Conservation (phyloP, 208 protist genomes). For the Trypanosomatidae sp. region DNA sequence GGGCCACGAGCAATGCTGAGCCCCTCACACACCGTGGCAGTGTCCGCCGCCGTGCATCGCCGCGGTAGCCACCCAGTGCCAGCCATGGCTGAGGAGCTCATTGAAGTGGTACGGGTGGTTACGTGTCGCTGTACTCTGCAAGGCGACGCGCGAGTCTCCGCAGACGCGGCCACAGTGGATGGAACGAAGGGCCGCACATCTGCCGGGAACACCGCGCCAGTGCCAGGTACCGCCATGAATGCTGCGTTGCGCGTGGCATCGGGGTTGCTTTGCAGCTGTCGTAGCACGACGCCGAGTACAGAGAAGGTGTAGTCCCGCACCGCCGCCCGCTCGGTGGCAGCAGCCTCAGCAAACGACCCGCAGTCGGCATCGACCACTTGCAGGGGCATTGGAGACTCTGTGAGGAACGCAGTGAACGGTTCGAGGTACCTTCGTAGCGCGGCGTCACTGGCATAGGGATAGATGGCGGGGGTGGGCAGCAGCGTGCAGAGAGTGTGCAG, state of each 20-base stretch:
- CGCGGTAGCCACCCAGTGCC: slow-evolving; percentile 19
- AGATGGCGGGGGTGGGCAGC: slow-evolving; percentile 61
- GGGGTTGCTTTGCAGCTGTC: slow-evolving; percentile 81
- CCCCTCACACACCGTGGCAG: slow-evolving; percentile 48
- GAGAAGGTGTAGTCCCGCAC: slow-evolving; percentile 35
- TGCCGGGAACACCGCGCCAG: slow-evolving; percentile 48
- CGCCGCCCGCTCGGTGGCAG: slow-evolving; percentile 22
- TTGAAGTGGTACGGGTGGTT: not conserved
- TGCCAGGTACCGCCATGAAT: slow-evolving; percentile 51
- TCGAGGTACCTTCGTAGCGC: slow-evolving; percentile 46
- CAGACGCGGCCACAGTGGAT: not conserved
- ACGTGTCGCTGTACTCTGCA: slow-evolving; percentile 8
- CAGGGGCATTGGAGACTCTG: slow-evolving; percentile 8
- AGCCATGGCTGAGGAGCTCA: not conserved
- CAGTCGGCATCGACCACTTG: not conserved
- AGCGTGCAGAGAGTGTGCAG: slow-evolving; percentile 63
- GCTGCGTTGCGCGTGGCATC: slow-evolving; percentile 69
- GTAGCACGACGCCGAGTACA: slow-evolving; percentile 59
- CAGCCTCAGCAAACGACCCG: slow-evolving; percentile 5
- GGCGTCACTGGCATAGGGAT: slow-evolving; percentile 77
- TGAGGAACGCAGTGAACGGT: slow-evolving; percentile 60
- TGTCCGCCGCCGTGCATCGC: slow-evolving; percentile 36
- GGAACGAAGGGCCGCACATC: slow-evolving; percentile 35
- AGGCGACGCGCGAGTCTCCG: not conserved
- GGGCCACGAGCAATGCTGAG: slow-evolving; percentile 51